phyloP scores from a whole-genome alignment of 2,329 filamentous ascomycete species.

The Colletotrichum scovillei region DNA sequence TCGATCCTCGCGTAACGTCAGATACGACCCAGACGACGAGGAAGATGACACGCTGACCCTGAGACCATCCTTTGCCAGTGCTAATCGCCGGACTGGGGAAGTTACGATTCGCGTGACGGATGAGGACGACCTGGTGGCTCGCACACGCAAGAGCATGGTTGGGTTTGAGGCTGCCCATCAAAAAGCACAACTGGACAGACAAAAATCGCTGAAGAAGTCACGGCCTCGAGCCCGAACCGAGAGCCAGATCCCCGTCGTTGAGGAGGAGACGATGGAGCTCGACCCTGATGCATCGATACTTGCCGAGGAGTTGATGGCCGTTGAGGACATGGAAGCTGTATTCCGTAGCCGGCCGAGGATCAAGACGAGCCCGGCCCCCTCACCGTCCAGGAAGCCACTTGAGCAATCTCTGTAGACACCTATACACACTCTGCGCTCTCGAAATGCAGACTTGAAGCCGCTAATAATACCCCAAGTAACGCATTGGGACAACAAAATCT shows the following conservation, averaged over 20 bases:
- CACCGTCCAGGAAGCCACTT: constrained; percentile 50
- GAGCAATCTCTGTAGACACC: constrained; percentile 4
- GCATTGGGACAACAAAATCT: neutral
- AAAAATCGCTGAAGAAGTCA: constrained; percentile 60
- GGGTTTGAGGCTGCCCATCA: constrained; percentile 71
- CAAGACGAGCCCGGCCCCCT: constrained; percentile 76
- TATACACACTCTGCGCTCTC: neutral
- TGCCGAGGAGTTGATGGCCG: constrained; percentile 75
- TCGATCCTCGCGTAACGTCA: constrained; percentile 57
- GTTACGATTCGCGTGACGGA: constrained; percentile 44
- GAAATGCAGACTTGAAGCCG: neutral
- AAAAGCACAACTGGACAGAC: constrained; percentile 68
- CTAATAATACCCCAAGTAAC: constrained; percentile 6
- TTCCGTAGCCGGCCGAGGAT: constrained; percentile 88
- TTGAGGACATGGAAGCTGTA: constrained; percentile 83
- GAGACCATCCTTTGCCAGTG: constrained; percentile 15
- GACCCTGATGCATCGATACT: constrained; percentile 59
- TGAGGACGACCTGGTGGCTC: constrained; percentile 64
- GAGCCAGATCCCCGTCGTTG: constrained; percentile 59
- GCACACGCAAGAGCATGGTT: constrained; percentile 71
- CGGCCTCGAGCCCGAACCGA: constrained; percentile 49
- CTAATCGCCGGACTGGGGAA: constrained; percentile 11
- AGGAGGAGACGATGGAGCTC: constrained; percentile 50
- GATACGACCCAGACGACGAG: constrained; percentile 43
- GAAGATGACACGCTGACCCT: constrained; percentile 40